Evolutionary conservation across 495 filamentous ascomycete species (phyloP).

Genomic region (Penicillium crystallinum): DNA sequence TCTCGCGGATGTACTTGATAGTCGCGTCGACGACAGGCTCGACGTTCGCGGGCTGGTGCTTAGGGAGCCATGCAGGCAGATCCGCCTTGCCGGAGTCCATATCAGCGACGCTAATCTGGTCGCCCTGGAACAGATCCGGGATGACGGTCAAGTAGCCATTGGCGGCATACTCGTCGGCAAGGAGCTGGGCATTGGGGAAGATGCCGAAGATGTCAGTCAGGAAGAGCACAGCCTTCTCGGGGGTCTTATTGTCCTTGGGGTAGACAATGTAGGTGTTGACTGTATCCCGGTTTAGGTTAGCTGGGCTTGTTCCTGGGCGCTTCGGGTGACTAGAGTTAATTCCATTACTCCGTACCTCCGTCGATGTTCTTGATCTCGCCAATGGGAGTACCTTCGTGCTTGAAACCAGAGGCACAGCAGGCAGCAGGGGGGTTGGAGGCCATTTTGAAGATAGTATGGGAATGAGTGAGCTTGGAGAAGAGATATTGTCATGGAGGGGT

Average conservation of each 20-base stretch:
- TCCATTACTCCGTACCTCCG: constrained; percentile 28
- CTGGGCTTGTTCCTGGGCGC: constrained; percentile 16
- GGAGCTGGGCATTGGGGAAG: constrained; percentile 71
- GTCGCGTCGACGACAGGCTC: constrained; percentile 59
- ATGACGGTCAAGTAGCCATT: constrained; percentile 75
- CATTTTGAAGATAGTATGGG: constrained; percentile 35
- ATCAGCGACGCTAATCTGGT: constrained; percentile 49
- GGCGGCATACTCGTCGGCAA: constrained; percentile 78
- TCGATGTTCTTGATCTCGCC: constrained; percentile 39
- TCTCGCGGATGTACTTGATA: constrained; percentile 54
- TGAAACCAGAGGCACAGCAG: constrained; percentile 55
- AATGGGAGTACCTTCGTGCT: constrained; percentile 40
- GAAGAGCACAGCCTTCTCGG: constrained; percentile 40
- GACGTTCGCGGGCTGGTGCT: constrained; percentile 53
- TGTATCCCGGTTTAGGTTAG: constrained; percentile 3
- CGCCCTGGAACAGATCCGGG: constrained; percentile 73
- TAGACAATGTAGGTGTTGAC: constrained; percentile 40
- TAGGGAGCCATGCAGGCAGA: constrained; percentile 53
- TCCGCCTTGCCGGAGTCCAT: constrained; percentile 56
- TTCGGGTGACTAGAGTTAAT: constrained; percentile 38
- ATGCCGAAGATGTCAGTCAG: constrained; percentile 67
- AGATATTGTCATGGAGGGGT: no score
- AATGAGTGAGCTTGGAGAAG: background rate
- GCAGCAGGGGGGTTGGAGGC: constrained; percentile 52
- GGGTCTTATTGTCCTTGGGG: constrained; percentile 37